Conservation (phyloP, 2,329 filamentous ascomycete genomes). For the Pestalotiopsis sp. region DNA sequence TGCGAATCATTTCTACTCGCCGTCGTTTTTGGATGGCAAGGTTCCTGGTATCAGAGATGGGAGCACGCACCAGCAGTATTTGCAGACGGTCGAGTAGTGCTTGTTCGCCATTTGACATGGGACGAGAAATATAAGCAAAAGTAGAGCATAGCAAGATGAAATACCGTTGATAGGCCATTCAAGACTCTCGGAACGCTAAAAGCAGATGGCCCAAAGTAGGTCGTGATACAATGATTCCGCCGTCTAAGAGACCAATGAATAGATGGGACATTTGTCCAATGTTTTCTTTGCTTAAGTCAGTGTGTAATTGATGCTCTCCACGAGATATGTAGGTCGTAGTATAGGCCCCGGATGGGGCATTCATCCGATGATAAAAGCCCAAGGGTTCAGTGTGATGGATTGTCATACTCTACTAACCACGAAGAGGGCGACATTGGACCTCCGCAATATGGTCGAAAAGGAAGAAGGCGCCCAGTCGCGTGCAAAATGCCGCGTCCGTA, state of each 20-base stretch:
- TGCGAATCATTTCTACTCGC: background rate
- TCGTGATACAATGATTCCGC: background rate
- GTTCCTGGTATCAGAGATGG: background rate
- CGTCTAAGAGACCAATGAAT: background rate
- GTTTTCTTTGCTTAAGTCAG: too few relatives aligned
- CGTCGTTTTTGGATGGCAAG: background rate
- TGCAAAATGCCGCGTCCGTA: background rate
- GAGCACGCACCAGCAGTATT: background rate
- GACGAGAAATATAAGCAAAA: too few relatives aligned
- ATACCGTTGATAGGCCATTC: too few relatives aligned
- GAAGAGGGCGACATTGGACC: background rate
- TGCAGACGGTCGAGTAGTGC: background rate
- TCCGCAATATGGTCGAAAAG: background rate
- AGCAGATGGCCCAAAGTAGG: background rate
- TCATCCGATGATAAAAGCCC: background rate
- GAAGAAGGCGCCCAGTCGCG: background rate
- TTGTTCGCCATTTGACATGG: background rate
- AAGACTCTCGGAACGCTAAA: background rate
- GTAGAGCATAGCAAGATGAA: too few relatives aligned
- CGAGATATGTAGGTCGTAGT: background rate
- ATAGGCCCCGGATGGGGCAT: background rate
- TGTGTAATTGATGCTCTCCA: too few relatives aligned
- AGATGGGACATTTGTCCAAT: too few relatives aligned
- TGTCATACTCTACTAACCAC: background rate
- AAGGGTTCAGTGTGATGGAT: background rate